Conservation (phyloP, 352 stramenopile species). For the Globisporangium takayamanum region DNA sequence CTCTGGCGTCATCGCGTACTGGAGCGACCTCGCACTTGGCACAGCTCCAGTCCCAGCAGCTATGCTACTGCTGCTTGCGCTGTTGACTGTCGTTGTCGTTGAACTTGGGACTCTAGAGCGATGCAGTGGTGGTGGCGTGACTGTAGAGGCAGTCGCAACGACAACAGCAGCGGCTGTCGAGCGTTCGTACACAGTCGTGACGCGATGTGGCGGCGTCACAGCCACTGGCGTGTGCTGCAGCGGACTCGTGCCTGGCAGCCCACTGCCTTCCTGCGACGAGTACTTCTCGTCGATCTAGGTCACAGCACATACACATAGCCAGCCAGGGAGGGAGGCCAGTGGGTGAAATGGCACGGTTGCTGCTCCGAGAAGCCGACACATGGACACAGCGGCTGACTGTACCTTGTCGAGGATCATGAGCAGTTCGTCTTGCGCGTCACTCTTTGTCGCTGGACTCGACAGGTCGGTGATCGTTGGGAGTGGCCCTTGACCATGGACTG, state of each 20-base stretch:
- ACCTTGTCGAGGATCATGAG: conserved; percentile 49
- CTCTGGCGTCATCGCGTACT: conserved; percentile 2
- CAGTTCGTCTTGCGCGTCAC: conserved; percentile 56
- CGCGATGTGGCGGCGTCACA: neutral
- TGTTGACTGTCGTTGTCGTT: neutral
- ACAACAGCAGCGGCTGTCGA: neutral
- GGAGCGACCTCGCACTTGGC: neutral
- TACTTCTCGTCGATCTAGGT: conserved; percentile 51
- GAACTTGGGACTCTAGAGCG: too few relatives aligned
- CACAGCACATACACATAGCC: neutral
- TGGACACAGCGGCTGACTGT: neutral
- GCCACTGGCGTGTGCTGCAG: neutral
- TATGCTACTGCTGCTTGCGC: neutral
- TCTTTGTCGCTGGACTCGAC: conserved; percentile 5
- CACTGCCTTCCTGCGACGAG: conserved; percentile 22
- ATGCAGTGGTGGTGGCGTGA: too few relatives aligned
- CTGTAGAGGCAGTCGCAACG: neutral
- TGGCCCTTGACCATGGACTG: neutral
- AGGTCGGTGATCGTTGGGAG: neutral
- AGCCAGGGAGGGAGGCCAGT: neutral
- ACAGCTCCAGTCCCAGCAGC: neutral
- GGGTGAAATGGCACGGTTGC: too few relatives aligned
- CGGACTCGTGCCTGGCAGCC: neutral
- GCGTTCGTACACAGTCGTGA: neutral
- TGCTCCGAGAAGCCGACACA: too few relatives aligned